Conservation (phyloP, 176 grass and related monocot species). For the Raddia distichophylla region DNA sequence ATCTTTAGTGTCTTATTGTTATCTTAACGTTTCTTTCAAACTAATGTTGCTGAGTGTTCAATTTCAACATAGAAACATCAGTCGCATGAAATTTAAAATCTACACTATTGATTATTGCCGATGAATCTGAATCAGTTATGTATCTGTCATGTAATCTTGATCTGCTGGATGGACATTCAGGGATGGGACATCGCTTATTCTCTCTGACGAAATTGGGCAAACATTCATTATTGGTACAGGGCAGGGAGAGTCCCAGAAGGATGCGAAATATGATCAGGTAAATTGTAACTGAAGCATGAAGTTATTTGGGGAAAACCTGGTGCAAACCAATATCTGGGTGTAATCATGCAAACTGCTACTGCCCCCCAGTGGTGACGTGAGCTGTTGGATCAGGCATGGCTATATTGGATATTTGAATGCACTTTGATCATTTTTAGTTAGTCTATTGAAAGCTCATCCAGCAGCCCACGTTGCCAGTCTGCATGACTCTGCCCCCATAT, state of each 20-base stretch:
- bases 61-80: neutral
- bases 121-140: constrained; percentile 27
- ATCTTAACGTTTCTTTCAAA: constrained; percentile 11
- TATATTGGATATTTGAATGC: neutral
- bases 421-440: constrained; percentile 20
- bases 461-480: constrained; percentile 10
- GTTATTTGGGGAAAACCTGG: constrained; percentile 15
- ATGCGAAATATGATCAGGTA: constrained; percentile 98
- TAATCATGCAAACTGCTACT: constrained; percentile 32
- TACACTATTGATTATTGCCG: constrained; percentile 14
- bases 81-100: constrained; percentile 27
- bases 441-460: neutral
- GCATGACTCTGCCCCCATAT: constrained; percentile 14
- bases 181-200: constrained; percentile 94
- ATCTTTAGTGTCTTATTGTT: constrained; percentile 7
- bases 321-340: constrained; percentile 6
- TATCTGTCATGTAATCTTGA: constrained; percentile 23
- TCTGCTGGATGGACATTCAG: constrained; percentile 53
- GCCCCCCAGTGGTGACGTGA: constrained; percentile 1
- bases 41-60: neutral
- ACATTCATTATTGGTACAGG: constrained; percentile 97
- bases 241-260: constrained; percentile 96
- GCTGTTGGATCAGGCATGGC: neutral
- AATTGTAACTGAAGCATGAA: constrained; percentile 25
- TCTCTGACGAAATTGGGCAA: constrained; percentile 97